phyloP scores from a whole-genome alignment of 2,329 filamentous ascomycete species.

The Hypoxylon sp. region DNA sequence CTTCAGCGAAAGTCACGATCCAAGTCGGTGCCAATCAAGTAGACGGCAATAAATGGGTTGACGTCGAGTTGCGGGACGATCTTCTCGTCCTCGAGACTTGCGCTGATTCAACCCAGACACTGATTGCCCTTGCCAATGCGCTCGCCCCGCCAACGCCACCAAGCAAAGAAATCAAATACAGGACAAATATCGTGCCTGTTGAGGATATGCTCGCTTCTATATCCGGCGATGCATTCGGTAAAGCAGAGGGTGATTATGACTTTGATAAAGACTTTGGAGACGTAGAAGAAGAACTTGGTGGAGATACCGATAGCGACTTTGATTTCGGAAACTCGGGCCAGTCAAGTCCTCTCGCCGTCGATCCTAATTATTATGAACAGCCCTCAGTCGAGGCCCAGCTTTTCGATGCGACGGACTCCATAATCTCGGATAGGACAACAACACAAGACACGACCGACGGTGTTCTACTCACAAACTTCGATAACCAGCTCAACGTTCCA shows the following conservation, averaged over 20 bases:
- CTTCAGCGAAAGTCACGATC: constrained; percentile 78
- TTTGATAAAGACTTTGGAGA: constrained; percentile 73
- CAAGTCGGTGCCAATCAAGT: constrained; percentile 68
- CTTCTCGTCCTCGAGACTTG: constrained; percentile 93
- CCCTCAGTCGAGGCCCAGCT: constrained; percentile 59
- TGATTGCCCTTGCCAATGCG: constrained; percentile 82
- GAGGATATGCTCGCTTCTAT: constrained; percentile 92
- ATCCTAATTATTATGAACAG: constrained; percentile 63
- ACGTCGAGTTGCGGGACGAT: constrained; percentile 86
- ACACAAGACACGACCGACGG: constrained; percentile 60
- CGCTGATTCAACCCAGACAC: constrained; percentile 94
- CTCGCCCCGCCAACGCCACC: constrained; percentile 86
- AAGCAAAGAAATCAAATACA: constrained; percentile 85
- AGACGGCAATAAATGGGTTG: constrained; percentile 74
- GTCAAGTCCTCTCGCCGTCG: constrained; percentile 54
- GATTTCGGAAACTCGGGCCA: constrained; percentile 53
- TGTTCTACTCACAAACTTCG: constrained; percentile 60
- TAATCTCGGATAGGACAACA: constrained; percentile 57
- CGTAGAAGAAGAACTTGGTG: constrained; percentile 63
- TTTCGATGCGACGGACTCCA: constrained; percentile 59
- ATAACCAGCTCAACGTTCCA: constrained; percentile 55
- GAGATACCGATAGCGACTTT: constrained; percentile 56
- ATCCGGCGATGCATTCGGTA: constrained; percentile 83
- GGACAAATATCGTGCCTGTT: constrained; percentile 86
- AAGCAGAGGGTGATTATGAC: constrained; percentile 70